phyloP scores from a whole-genome alignment of 2,329 filamentous ascomycete genomes.

The Pseudocercospora musae region DNA sequence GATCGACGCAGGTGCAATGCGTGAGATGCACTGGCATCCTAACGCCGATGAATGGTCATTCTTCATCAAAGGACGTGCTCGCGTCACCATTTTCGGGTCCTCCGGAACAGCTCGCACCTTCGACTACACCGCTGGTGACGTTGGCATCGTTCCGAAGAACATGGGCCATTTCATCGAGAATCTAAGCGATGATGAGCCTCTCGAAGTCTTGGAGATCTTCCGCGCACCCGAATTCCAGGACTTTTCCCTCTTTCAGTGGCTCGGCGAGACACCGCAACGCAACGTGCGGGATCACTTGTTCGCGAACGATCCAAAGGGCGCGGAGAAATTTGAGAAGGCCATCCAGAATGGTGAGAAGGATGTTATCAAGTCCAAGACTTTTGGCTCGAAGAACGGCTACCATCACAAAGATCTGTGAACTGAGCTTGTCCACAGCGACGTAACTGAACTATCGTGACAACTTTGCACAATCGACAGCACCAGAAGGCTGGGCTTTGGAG shows the following conservation, averaged over 20 bases:
- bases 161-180: conserved; percentile 84
- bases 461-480: conserved; percentile 58
- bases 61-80: conserved; percentile 68
- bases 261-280: conserved; percentile 66
- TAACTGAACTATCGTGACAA: conserved; percentile 60
- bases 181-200: conserved; percentile 66
- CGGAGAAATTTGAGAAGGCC: conserved; percentile 59
- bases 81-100: conserved; percentile 71
- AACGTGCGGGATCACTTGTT: conserved; percentile 60
- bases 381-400: neutral
- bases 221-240: conserved; percentile 62
- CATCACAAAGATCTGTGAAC: neutral
- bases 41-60: conserved; percentile 78
- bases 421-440: too few species aligned
- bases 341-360: conserved; percentile 61
- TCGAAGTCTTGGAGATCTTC: conserved; percentile 76
- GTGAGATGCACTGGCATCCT: conserved; percentile 82
- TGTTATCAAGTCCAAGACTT: conserved; percentile 34
- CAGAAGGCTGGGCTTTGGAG: conserved; percentile 59
- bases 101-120: conserved; percentile 69
- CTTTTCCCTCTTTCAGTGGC: conserved; percentile 72
- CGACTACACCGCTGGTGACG: conserved; percentile 71
- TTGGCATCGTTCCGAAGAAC: conserved; percentile 71
- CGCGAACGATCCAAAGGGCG: conserved; percentile 57
- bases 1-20: conserved; percentile 67